phyloP scores from a whole-genome alignment of 2,329 filamentous ascomycete species.

The Beauveria bassiana region DNA sequence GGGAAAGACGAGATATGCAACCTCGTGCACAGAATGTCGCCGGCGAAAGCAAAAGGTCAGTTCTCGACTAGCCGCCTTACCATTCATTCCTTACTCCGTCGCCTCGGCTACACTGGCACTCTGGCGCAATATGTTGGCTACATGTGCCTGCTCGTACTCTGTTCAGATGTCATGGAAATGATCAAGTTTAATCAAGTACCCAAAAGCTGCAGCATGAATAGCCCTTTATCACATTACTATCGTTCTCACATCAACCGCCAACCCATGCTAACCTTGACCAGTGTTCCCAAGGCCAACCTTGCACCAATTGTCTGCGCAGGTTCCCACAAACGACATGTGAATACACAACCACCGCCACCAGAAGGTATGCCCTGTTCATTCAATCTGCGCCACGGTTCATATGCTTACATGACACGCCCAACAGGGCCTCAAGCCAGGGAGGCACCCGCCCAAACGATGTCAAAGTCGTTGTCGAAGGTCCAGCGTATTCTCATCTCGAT shows the following conservation, averaged over 20 bases:
- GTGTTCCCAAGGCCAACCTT: conserved; percentile 48
- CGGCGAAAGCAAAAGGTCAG: conserved; percentile 44
- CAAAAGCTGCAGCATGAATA: no score
- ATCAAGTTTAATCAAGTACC: no score
- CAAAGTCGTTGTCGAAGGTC: conserved; percentile 11
- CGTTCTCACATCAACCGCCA: no score
- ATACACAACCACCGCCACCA: conserved; percentile 27
- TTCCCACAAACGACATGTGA: conserved; percentile 45
- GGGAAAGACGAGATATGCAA: conserved; percentile 21
- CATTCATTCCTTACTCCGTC: no score
- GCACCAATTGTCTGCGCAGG: conserved; percentile 44
- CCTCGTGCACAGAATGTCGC: conserved; percentile 43
- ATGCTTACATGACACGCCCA: background rate
- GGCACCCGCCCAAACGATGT: conserved; percentile 2
- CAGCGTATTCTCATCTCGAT: conserved; percentile 29
- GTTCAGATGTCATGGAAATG: background rate
- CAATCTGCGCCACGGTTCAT: background rate
- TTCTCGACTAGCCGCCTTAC: background rate
- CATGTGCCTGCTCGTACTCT: background rate
- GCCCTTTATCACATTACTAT: no score
- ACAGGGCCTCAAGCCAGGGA: conserved; percentile 1
- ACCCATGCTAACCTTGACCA: conserved; percentile 18
- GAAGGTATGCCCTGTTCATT: conserved; percentile 15
- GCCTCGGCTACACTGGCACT: background rate
- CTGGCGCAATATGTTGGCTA: background rate